A percentile compares a stretch with the other conserved stretches of the same genome.
These are phyloP conservation scores for Pseudogymnoascus verrucosus DNA, from an alignment of 2,329 filamentous ascomycete genomes.

Conservation along the genomic window DNA sequence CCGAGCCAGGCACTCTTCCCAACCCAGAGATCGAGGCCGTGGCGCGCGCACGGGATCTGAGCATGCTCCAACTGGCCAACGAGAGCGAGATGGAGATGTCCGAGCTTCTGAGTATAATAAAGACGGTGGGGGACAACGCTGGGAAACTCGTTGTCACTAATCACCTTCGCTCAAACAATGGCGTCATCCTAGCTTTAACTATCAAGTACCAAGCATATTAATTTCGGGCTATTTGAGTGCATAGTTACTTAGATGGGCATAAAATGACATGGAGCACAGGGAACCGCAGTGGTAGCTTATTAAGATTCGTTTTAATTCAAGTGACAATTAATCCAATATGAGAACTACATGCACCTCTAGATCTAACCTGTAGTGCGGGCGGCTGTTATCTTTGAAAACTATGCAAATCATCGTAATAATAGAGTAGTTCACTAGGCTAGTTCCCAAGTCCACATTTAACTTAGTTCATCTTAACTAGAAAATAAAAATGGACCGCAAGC, in stretches of 20 bases:
- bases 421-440: too few relatives aligned
- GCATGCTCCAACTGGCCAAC: constrained; percentile 26
- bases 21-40: constrained; percentile 19
- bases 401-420: too few relatives aligned
- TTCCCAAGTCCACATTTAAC: too few relatives aligned
- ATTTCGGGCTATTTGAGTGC: not conserved
- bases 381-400: not conserved
- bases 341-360: too few relatives aligned
- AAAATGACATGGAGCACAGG: not conserved
- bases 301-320: not conserved
- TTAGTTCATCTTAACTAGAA: too few relatives aligned
- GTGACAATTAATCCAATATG: not conserved
- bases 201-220: constrained; percentile 18
- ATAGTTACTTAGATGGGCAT: not conserved
- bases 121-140: constrained; percentile 20
- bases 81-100: constrained; percentile 23
- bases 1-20: constrained; percentile 18
- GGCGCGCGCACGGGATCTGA: constrained; percentile 26
- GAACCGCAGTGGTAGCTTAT: not conserved
- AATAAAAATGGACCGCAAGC: too few relatives aligned
- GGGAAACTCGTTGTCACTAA: constrained; percentile 22
- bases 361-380: not conserved
- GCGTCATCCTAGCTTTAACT: constrained; percentile 16
- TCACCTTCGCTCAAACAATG: constrained; percentile 17
- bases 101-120: constrained; percentile 26